Evolutionary conservation across 352 stramenopile genomes (phyloP).

Genomic region (Pythium oligandrum): DNA sequence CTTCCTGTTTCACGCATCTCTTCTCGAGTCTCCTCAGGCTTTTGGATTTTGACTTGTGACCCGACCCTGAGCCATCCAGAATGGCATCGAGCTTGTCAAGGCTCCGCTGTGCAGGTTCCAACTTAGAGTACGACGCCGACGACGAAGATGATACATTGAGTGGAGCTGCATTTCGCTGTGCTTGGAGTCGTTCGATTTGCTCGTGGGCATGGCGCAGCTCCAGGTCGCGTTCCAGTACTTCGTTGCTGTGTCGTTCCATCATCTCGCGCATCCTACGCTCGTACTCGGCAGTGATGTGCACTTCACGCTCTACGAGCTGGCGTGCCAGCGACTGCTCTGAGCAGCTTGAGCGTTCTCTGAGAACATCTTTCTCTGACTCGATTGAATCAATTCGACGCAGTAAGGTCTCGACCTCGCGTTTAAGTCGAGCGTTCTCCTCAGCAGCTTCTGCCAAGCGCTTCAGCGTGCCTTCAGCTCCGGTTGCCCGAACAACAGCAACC

Average conservation of each 20-base stretch:
- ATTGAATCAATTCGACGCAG: conserved; percentile 8
- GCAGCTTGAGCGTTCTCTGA: conserved; percentile 14
- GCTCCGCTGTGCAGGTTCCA: conserved; percentile 10
- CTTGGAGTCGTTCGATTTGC: not conserved
- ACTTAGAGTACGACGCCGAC: conserved; percentile 19
- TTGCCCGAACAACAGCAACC: too few relatives aligned
- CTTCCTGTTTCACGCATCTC: conserved; percentile 32
- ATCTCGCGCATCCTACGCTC: conserved; percentile 28
- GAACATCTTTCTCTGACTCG: conserved; percentile 9
- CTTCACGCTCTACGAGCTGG: conserved; percentile 27
- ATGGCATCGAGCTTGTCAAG: conserved; percentile 12
- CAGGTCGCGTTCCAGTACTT: conserved; percentile 25
- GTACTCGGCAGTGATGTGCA: conserved; percentile 31
- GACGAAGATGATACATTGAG: conserved; percentile 3
- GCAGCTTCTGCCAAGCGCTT: too few relatives aligned
- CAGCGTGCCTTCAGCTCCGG: too few relatives aligned
- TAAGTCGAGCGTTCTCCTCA: too few relatives aligned
- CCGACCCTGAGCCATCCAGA: not conserved
- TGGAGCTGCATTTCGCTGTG: conserved; percentile 1
- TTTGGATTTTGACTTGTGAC: conserved; percentile 13
- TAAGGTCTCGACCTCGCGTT: too few relatives aligned
- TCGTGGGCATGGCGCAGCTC: conserved; percentile 7
- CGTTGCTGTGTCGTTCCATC: conserved; percentile 33
- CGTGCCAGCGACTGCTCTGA: conserved; percentile 29
- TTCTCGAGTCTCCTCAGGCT: conserved; percentile 21